Evolutionary conservation across 805 yeast species (phyloP).

Genomic region (Schwanniomyces occidentalis): DNA sequence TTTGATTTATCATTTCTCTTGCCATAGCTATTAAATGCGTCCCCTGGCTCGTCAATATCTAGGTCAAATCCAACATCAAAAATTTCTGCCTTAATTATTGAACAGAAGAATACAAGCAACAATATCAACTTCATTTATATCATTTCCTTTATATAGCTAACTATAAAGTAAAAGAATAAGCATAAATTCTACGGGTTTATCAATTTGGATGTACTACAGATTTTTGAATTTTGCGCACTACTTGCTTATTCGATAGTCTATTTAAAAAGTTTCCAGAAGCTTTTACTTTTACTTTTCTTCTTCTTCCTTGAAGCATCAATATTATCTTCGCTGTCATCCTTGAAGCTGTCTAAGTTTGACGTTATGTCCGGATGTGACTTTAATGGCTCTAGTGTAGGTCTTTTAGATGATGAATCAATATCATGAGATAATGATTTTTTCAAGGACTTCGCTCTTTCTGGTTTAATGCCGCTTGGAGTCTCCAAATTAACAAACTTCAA

Average conservation of each 20-base stretch:
- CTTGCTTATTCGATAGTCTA: slow-evolving; percentile 1
- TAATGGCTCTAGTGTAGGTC: slow-evolving; percentile 33
- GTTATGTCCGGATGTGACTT: slow-evolving; percentile 41
- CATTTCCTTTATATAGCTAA: slow-evolving; percentile 1
- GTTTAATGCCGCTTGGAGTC: slow-evolving; percentile 15
- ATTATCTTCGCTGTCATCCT: slow-evolving; percentile 2
- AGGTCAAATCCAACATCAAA: slow-evolving; percentile 12
- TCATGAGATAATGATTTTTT: slow-evolving; percentile 43
- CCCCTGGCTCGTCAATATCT: slow-evolving; percentile 16
- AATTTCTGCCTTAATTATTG: slow-evolving; percentile 4
- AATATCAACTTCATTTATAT: slow-evolving; percentile 7
- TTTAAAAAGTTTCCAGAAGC: slow-evolving; percentile 36
- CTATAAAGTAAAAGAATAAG: not conserved
- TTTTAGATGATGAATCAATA: slow-evolving; percentile 15
- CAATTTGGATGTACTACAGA: too few relatives aligned
- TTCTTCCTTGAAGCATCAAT: slow-evolving; percentile 6
- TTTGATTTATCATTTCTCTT: slow-evolving; percentile 14
- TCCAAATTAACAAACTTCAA: slow-evolving; percentile 31
- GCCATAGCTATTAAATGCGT: slow-evolving; percentile 4
- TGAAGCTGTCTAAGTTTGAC: not conserved
- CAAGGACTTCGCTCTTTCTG: slow-evolving; percentile 14
- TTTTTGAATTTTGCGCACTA: not conserved
- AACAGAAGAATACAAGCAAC: slow-evolving; percentile 1
- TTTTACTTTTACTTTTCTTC: slow-evolving; percentile 31
- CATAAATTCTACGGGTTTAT: not conserved